A percentile compares a stretch with the other conserved stretches of the same genome.
Evolutionary conservation across 2,329 filamentous ascomycete genomes (phyloP).

Genomic region (Xylariaceae sp.): DNA sequence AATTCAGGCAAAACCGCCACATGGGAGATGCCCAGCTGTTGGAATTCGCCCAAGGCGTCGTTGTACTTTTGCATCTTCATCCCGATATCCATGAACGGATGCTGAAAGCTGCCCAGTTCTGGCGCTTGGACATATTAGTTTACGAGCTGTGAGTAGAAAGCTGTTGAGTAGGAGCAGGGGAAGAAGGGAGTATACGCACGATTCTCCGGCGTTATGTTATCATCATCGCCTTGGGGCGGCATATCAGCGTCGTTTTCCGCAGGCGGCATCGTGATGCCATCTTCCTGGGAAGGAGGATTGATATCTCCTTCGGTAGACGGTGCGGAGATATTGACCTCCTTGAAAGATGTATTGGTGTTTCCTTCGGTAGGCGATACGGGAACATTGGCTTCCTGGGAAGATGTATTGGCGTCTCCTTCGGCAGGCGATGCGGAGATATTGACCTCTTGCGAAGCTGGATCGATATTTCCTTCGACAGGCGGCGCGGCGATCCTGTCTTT

Average conservation of each 20-base stretch:
- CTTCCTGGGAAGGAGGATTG: too few relatives aligned
- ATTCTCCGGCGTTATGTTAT: background rate
- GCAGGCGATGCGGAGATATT: too few relatives aligned
- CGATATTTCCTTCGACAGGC: too few relatives aligned
- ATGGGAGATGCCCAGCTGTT: constrained; percentile 63
- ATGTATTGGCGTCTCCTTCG: too few relatives aligned
- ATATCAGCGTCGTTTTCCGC: background rate
- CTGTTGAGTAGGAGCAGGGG: background rate
- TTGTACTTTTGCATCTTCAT: constrained; percentile 56
- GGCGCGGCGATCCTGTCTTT: too few relatives aligned
- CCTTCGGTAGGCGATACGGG: too few relatives aligned
- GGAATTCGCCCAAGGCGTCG: constrained; percentile 57
- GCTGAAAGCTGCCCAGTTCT: constrained; percentile 16
- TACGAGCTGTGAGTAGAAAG: background rate
- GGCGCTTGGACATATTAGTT: constrained; percentile 1
- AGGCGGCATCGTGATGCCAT: background rate
- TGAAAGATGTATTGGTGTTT: too few relatives aligned
- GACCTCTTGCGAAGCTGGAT: too few relatives aligned
- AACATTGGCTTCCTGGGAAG: too few relatives aligned
- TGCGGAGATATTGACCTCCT: background rate
- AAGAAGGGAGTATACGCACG: background rate
- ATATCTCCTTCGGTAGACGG: background rate
- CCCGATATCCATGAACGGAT: constrained; percentile 46
- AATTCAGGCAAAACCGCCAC: constrained; percentile 67
- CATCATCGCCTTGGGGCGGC: background rate